Evolutionary conservation across 139 green algal species (phyloP), one percentile per base, ranked within the genome.

Genomic region (Edaphochlamys debaryana): DNA sequence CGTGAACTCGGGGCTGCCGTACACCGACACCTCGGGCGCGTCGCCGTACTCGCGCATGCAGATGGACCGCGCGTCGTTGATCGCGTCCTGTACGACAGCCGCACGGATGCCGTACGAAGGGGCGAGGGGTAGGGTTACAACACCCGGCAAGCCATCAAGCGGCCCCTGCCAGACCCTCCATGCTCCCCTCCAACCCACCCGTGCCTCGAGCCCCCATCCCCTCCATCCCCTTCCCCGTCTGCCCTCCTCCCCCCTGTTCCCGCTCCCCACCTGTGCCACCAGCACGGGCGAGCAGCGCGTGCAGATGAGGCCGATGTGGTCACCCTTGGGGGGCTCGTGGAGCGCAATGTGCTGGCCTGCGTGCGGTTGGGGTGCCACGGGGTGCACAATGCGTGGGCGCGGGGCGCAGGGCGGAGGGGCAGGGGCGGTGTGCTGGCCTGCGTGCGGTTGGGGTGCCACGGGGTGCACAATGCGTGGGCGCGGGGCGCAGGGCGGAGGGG

Each of bases 341-440:
- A 99, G 86, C 22, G 95, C 94, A 63, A 99, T 96, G 88, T 99
- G 97, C 89, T 99, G 97, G 30, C 93, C 95, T 90, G 87, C 34
- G 17, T 25, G 36, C 4, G 17, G 69, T 40, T 36, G 20, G 45
- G 29, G 45, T 25, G 41, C n/a, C 0, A 1, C 7, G 68, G 68
- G 62, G 75, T 54, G 19, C 48, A 79, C 5, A 20, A 34, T n/a
- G n/a, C n/a, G n/a, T n/a, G n/a, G n/a, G n/a, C n/a, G n/a, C n/a
- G n/a, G n/a, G n/a, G n/a, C n/a, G n/a, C n/a, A n/a, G n/a, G n/a
- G n/a, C n/a, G n/a, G n/a, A n/a, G n/a, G n/a, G n/a, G n/a, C n/a
- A n/a, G n/a, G n/a, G n/a, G 95, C 94, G 58, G 98, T 96, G 88
- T 99, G 97, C 89, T 99, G 97, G 30, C 93, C 95, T 90, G 87